Base-by-base conservation (phyloP, 192 early-diverging fungal species). In the Linnemannia zychae region DNA sequence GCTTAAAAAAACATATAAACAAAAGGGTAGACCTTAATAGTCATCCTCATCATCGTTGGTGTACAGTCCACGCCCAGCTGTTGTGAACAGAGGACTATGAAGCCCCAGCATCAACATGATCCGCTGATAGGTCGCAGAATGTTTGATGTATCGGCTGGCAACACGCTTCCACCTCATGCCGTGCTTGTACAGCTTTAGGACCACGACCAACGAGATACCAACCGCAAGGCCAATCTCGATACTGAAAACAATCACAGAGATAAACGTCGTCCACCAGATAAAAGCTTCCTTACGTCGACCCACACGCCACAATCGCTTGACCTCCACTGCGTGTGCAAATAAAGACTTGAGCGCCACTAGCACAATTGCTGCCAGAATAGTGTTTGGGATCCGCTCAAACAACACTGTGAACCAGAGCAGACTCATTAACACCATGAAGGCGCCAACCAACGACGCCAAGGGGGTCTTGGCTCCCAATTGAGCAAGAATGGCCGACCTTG, bases 191-290 rank as follows among this genome's bases (percentile, higher is more conserved):
- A 85, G 18, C 33, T 85, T 85, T 11, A 81, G 38, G 7, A 78
- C 0, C 28, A 78, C 67, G 40, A 82, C 86, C 28, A 47, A 53
- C 18, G 72, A 72, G 66, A 82, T 57, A 2, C 86, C 86, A 6
- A 87, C 57, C 4, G 48, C 77, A 18, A 87, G 57, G 0, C 86
- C 86, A 47, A 81, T 73, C 47, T 87, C 86, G 46, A 87, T 81
- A 67, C 77, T 87, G 31, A 87, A 82, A 1, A 82, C 46, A 40
- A 82, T 53, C 37, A 82, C 86, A 22, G 66, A 47, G 20, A 71
- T 75, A 60, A 87, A 82, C 7, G 86, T 87, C 1, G 63, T 60
- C 86, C 86, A 87, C 80, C 80, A 87, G 3, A 82, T 72, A 50
- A 82, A 18, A 1, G 86, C 78, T 31, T 87, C 86, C 70, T 79